A percentile compares a stretch with the other conserved stretches of the same genome.
Evolutionary conservation across 1,139 yeast species (phyloP).

Genomic region (Eremothecium sinecaudum): DNA sequence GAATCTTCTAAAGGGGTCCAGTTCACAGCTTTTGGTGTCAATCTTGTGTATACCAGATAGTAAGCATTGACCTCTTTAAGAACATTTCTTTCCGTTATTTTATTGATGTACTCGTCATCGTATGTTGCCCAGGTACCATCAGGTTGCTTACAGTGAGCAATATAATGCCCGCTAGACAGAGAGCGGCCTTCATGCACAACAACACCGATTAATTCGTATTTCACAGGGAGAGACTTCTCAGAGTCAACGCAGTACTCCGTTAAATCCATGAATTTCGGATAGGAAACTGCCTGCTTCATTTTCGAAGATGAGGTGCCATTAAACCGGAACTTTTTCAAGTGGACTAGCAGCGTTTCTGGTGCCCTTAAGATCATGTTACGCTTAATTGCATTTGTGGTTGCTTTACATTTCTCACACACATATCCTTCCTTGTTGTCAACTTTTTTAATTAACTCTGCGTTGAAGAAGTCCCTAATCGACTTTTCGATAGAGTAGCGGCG

Average conservation of each 20-base stretch:
- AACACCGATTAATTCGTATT: conserved; percentile 72
- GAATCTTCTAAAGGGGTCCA: conserved; percentile 2
- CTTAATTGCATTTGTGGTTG: conserved; percentile 69
- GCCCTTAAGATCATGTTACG: conserved; percentile 65
- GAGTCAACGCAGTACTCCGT: conserved; percentile 39
- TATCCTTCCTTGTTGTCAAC: conserved; percentile 67
- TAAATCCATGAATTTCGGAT: conserved; percentile 68
- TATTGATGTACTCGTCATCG: conserved; percentile 83
- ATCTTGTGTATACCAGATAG: conserved; percentile 70
- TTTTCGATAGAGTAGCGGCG: conserved; percentile 55
- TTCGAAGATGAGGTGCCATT: conserved; percentile 70
- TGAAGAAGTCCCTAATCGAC: conserved; percentile 71
- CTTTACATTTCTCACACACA: conserved; percentile 78
- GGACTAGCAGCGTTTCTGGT: conserved; percentile 81
- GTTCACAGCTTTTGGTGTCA: conserved; percentile 41
- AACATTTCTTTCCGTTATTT: conserved; percentile 62
- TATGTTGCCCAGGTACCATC: conserved; percentile 88
- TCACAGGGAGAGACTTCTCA: conserved; percentile 37
- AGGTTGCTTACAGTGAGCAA: conserved; percentile 85
- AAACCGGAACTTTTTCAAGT: conserved; percentile 82
- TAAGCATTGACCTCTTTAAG: conserved; percentile 82
- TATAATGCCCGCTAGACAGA: conserved; percentile 85
- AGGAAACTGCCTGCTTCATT: conserved; percentile 76
- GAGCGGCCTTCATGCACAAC: conserved; percentile 94
- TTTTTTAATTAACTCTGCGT: conserved; percentile 58